Percentiles rank a stretch among this genome's conserved stretches.
These are phyloP conservation scores for Ichthyophthirius multifiliis DNA, from an alignment of 169 alveolate species.

Conservation along the genomic window DNA sequence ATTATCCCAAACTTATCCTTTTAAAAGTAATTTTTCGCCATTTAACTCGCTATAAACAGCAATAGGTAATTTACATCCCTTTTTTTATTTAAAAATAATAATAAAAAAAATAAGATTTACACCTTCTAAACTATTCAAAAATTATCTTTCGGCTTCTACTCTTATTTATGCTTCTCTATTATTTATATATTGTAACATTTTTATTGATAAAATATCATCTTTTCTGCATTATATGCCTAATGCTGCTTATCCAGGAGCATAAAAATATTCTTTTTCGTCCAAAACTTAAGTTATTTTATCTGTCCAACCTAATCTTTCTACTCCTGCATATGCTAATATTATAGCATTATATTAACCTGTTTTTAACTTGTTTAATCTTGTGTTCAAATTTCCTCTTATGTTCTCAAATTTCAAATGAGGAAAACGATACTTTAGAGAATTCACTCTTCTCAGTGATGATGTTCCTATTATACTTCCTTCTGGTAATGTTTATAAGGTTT, in stretches of 20 bases:
- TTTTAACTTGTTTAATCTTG: conserved; percentile 43
- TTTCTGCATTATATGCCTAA: conserved; percentile 55
- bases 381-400: conserved; percentile 62
- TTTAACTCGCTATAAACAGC: conserved; percentile 47
- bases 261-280: conserved; percentile 39
- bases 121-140: conserved; percentile 59
- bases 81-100: not conserved
- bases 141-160: conserved; percentile 55
- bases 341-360: conserved; percentile 40
- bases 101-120: not conserved
- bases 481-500: conserved; percentile 36
- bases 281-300: conserved; percentile 39
- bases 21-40: not conserved
- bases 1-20: conserved; percentile 24
- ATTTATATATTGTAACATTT: conserved; percentile 29
- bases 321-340: conserved; percentile 37
- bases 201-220: conserved; percentile 28
- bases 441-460: conserved; percentile 51
- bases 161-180: conserved; percentile 40
- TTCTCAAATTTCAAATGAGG: conserved; percentile 37
- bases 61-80: conserved; percentile 69
- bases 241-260: conserved; percentile 72
- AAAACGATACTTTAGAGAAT: conserved; percentile 28
- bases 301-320: conserved; percentile 41
- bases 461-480: conserved; percentile 57